These are phyloP conservation scores for Cystofilobasidium macerans DNA, from an alignment of 768 basidiomycete genomes.

Conservation along the genomic window DNA sequence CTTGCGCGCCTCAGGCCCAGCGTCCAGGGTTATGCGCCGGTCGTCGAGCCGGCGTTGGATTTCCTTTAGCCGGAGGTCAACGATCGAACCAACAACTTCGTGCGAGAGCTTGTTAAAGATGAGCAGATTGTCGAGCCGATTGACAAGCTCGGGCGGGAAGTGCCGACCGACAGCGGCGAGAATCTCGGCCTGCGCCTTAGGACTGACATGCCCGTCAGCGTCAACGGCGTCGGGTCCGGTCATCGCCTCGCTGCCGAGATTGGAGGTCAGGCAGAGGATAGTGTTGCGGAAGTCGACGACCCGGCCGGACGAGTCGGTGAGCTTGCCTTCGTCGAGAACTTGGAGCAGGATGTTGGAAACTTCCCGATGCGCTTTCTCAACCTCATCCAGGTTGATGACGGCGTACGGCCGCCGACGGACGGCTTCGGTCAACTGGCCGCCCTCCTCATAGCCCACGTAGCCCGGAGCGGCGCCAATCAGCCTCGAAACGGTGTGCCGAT, in stretches of 20 bases:
- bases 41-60: slow-evolving; percentile 55
- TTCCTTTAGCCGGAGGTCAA: slow-evolving; percentile 62
- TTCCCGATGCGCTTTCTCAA: slow-evolving; percentile 82
- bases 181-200: slow-evolving; percentile 54
- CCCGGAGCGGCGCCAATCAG: slow-evolving; percentile 88
- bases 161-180: slow-evolving; percentile 62
- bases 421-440: slow-evolving; percentile 79
- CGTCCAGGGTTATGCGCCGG: slow-evolving; percentile 59
- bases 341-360: slow-evolving; percentile 79
- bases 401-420: slow-evolving; percentile 64
- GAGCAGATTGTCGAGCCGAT: slow-evolving; percentile 47
- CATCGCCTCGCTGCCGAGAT: slow-evolving; percentile 56
- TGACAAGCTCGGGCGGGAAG: slow-evolving; percentile 78
- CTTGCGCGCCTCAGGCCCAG: slow-evolving; percentile 50
- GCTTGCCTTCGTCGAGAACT: slow-evolving; percentile 76
- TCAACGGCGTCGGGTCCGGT: slow-evolving; percentile 56
- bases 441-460: slow-evolving; percentile 57
- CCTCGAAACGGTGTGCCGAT: slow-evolving; percentile 79
- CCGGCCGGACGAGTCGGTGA: slow-evolving; percentile 77
- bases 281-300: slow-evolving; percentile 51
- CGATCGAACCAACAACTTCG: slow-evolving; percentile 63
- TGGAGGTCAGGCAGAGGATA: slow-evolving; percentile 80
- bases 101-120: slow-evolving; percentile 84
- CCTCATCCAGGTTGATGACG: slow-evolving; percentile 58
- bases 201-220: slow-evolving; percentile 53